A percentile compares a stretch with the other conserved stretches of the same genome.
phyloP scores from a whole-genome alignment of 75 land plant genomes.

The Selaginella moellendorffii region DNA sequence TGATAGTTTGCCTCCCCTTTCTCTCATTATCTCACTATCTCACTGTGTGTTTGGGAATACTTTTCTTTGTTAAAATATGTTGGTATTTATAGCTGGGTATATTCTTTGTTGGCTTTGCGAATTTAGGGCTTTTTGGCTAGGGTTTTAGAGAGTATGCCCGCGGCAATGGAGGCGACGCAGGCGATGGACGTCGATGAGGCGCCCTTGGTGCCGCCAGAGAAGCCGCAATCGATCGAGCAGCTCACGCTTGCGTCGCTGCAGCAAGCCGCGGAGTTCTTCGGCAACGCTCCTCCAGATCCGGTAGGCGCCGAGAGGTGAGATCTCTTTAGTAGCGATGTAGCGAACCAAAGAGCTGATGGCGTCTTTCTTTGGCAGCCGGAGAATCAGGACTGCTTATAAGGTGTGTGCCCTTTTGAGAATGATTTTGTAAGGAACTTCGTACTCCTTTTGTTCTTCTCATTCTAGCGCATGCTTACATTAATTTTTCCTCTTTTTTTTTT shows the following conservation, averaged over 20 bases:
- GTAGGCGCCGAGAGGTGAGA: slow-evolving; percentile 46
- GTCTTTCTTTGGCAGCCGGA: slow-evolving; percentile 12
- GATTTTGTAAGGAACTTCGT: not conserved
- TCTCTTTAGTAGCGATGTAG: not conserved
- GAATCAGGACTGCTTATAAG: slow-evolving; percentile 24
- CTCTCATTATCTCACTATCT: no score
- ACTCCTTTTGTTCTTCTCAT: slow-evolving; percentile 1
- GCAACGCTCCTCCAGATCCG: slow-evolving; percentile 40
- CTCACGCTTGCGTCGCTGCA: slow-evolving; percentile 69
- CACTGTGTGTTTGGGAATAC: no score
- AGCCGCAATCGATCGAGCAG: slow-evolving; percentile 93
- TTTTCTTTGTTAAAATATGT: no score
- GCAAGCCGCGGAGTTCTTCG: slow-evolving; percentile 73
- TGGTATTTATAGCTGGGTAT: no score
- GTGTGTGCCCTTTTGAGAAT: slow-evolving; percentile 9
- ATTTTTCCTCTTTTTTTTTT: not conserved
- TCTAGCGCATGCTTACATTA: slow-evolving; percentile 15
- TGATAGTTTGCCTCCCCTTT: no score
- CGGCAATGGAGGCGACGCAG: not conserved
- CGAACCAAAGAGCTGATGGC: not conserved
- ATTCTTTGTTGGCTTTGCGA: no score
- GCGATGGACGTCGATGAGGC: not conserved
- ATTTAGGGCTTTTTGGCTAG: not conserved
- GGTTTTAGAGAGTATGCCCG: not conserved
- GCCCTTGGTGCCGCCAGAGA: not conserved